Conservation (phyloP, 148 eudicot genomes). For the Rhododendron griersonianum region DNA sequence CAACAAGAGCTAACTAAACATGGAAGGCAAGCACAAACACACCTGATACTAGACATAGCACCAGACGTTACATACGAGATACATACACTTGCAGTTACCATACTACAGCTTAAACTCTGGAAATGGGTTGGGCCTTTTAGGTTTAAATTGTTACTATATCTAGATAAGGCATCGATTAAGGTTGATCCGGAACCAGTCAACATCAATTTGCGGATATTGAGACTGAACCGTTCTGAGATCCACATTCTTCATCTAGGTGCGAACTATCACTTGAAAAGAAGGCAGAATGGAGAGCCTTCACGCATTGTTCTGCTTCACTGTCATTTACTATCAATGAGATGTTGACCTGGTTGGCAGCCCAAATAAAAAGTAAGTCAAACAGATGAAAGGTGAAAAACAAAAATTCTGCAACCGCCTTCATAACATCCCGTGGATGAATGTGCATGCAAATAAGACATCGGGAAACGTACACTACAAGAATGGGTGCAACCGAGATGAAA, state of each 20-base stretch:
- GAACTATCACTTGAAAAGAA: constrained; percentile 58
- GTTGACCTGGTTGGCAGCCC: constrained; percentile 52
- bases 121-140: neutral
- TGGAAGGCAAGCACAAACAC: neutral
- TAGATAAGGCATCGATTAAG: neutral
- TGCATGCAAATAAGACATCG: neutral
- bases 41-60: neutral
- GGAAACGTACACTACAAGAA: neutral
- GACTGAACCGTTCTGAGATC: constrained; percentile 22
- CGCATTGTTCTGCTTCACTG: constrained; percentile 82
- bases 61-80: neutral
- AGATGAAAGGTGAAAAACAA: neutral
- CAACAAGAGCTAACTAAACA: neutral
- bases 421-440: neutral
- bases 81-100: neutral
- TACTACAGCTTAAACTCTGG: neutral
- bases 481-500: neutral
- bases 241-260: constrained; percentile 15
- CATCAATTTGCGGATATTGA: constrained; percentile 4
- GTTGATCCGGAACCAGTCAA: neutral
- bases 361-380: neutral
- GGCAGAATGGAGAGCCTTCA: constrained; percentile 75
- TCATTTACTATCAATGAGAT: constrained; percentile 91
- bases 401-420: neutral
- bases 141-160: neutral